Conservation (phyloP, 176 grass and related monocot genomes). For the Leersia perrieri region DNA sequence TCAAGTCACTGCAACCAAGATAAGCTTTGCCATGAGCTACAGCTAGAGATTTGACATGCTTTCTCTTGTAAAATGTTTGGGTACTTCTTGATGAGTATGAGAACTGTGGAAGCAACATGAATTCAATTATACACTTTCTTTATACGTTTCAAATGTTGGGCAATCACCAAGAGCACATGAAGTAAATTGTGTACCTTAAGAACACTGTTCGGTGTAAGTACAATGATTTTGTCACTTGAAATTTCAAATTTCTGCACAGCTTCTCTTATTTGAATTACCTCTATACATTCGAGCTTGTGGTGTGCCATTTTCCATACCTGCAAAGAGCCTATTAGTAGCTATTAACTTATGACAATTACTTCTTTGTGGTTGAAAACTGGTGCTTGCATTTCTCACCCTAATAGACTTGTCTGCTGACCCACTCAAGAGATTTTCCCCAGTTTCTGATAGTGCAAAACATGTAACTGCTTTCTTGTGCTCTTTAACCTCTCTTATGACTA, state of each 20-base stretch:
- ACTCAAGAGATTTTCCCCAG: constrained; percentile 76
- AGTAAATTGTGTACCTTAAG: constrained; percentile 56
- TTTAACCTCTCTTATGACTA: constrained; percentile 76
- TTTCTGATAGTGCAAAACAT: constrained; percentile 74
- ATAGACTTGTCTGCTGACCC: constrained; percentile 94
- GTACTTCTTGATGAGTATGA: constrained; percentile 71
- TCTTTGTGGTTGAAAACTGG: not conserved
- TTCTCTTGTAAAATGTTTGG: constrained; percentile 77
- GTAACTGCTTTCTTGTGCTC: constrained; percentile 81
- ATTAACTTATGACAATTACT: not conserved
- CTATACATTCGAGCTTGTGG: constrained; percentile 76
- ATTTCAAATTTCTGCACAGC: constrained; percentile 66
- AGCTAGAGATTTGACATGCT: constrained; percentile 73
- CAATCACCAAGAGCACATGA: not conserved
- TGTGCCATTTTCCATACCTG: constrained; percentile 92
- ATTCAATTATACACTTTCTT: constrained; percentile 25
- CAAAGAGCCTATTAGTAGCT: constrained; percentile 20
- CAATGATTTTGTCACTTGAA: constrained; percentile 64
- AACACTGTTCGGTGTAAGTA: constrained; percentile 55
- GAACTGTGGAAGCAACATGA: constrained; percentile 52
- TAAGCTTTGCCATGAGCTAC: constrained; percentile 77
- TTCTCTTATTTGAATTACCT: constrained; percentile 86
- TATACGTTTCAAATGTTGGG: not conserved
- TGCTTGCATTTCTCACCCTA: constrained; percentile 55
- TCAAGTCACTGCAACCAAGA: constrained; percentile 79